Evolutionary conservation across 192 early-diverging fungal genomes (phyloP).

Genomic region (Paraglomus brasilianum): DNA sequence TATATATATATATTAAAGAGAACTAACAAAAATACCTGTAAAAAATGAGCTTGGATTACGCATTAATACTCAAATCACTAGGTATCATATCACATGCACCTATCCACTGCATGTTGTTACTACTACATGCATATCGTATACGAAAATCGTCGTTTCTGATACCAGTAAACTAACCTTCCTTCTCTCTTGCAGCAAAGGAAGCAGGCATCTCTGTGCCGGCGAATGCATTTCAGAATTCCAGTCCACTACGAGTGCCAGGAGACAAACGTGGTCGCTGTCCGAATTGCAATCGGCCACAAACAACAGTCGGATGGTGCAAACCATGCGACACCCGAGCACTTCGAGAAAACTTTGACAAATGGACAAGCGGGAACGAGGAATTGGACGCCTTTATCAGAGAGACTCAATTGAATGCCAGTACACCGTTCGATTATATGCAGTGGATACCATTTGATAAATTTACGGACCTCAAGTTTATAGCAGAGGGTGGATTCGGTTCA

Average conservation of each 20-base stretch:
- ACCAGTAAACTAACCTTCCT: too few relatives aligned
- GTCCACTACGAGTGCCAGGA: not conserved
- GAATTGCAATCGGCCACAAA: conserved; percentile 2
- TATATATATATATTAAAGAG: too few relatives aligned
- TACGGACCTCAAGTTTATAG: conserved; percentile 1
- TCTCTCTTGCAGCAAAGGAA: conserved; percentile 30
- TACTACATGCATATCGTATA: too few relatives aligned
- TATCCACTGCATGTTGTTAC: too few relatives aligned
- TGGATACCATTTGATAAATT: conserved; percentile 23
- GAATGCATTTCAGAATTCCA: conserved; percentile 4
- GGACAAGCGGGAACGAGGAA: conserved; percentile 23
- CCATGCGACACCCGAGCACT: conserved; percentile 1
- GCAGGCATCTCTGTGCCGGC: conserved; percentile 8
- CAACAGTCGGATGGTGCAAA: conserved; percentile 8
- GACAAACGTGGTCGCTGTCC: not conserved
- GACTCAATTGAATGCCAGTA: conserved; percentile 23
- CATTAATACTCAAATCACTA: too few relatives aligned
- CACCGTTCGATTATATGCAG: conserved; percentile 24
- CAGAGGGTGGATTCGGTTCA: conserved; percentile 15
- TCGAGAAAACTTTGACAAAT: not conserved
- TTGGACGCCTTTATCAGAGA: conserved; percentile 12
- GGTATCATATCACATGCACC: too few relatives aligned
- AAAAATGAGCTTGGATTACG: too few relatives aligned
- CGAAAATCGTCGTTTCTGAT: too few relatives aligned
- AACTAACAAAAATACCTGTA: too few relatives aligned